Percentiles rank a stretch among this genome's conserved stretches.
phyloP scores from a whole-genome alignment of 495 filamentous ascomycete genomes.

The Aspergillus heteromorphus region DNA sequence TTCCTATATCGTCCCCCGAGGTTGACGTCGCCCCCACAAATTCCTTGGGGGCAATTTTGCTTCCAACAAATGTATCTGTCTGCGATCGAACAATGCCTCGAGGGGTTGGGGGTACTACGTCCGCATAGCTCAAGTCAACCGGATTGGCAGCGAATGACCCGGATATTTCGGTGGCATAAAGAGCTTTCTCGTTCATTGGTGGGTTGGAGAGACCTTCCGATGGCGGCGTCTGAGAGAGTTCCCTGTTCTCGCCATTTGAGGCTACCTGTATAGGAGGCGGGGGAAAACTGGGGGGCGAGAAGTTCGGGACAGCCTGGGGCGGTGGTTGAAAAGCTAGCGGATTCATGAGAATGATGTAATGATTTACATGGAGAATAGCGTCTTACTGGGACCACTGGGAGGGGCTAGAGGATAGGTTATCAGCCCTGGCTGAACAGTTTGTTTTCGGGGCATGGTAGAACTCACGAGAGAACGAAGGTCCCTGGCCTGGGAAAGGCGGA shows the following conservation, averaged over 20 bases:
- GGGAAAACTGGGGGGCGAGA: constrained; percentile 7
- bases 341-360: not conserved
- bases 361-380: too few relatives aligned
- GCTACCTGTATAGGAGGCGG: constrained; percentile 2
- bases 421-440: not conserved
- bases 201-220: constrained; percentile 14
- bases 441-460: not conserved
- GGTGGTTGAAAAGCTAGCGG: constrained; percentile 9
- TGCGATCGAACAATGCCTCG: not conserved
- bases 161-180: constrained; percentile 14
- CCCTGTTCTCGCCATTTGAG: not conserved
- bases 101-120: not conserved
- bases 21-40: constrained; percentile 20
- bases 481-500: constrained; percentile 11
- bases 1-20: constrained; percentile 69
- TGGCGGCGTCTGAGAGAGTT: not conserved
- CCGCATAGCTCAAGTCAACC: not conserved
- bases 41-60: constrained; percentile 22
- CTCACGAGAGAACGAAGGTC: constrained; percentile 7
- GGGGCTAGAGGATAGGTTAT: not conserved
- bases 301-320: constrained; percentile 6
- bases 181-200: constrained; percentile 15
- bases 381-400: constrained; percentile 4
- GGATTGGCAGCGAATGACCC: constrained; percentile 4
- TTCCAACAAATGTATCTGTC: not conserved